phyloP scores from a whole-genome alignment of 148 eudicot species.

The Rhododendron ovatum region DNA sequence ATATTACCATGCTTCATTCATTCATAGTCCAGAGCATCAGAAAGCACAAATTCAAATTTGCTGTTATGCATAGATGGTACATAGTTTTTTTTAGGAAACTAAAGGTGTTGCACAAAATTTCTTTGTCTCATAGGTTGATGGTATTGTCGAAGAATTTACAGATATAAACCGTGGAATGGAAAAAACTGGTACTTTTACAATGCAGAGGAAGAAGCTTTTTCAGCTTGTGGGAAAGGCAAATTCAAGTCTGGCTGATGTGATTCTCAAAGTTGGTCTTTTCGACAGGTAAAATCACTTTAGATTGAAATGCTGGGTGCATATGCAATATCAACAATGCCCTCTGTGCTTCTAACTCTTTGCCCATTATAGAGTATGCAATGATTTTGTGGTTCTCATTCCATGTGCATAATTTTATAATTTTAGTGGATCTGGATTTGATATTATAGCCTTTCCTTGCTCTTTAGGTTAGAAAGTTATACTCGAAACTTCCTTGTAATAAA shows the following conservation, averaged over 20 bases:
- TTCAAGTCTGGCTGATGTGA: slow-evolving; percentile 89
- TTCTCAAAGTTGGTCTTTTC: slow-evolving; percentile 89
- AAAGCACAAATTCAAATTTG: no score
- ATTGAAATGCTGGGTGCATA: neutral
- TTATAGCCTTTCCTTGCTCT: neutral
- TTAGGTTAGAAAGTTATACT: neutral
- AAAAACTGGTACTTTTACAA: slow-evolving; percentile 84
- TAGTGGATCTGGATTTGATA: neutral
- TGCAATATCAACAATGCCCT: neutral
- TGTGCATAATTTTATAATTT: neutral
- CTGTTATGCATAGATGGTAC: neutral
- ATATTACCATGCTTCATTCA: no score
- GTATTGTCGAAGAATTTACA: slow-evolving; percentile 85
- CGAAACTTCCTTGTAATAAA: neutral
- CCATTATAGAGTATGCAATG: neutral
- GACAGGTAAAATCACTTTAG: slow-evolving; percentile 55
- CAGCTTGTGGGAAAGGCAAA: slow-evolving; percentile 97
- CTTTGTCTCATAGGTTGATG: slow-evolving; percentile 64
- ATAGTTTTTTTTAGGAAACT: neutral
- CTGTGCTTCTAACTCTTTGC: neutral
- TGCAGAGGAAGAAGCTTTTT: slow-evolving; percentile 84
- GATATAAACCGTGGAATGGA: slow-evolving; percentile 90
- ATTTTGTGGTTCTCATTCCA: neutral
- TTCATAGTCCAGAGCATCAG: no score
- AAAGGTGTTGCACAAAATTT: neutral